Conservation (phyloP, 2,329 filamentous ascomycete genomes). For the Ophiostoma piceae region DNA sequence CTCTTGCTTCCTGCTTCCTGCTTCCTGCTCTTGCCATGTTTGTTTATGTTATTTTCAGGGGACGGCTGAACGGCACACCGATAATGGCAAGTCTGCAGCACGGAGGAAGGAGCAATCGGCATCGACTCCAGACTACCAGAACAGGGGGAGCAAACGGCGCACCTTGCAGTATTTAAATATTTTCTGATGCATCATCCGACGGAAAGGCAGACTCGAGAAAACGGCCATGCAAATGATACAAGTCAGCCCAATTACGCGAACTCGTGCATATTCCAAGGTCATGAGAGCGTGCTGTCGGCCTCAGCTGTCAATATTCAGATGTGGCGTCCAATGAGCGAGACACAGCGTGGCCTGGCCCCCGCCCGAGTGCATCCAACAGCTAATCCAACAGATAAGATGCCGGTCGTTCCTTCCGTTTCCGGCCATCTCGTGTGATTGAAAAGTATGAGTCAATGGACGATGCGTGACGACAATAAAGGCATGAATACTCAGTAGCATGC, state of each 20-base stretch:
- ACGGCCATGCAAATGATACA: background rate
- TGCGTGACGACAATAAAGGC: too few species aligned
- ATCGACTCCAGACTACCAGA: background rate
- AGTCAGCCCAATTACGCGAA: background rate
- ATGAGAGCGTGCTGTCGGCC: background rate
- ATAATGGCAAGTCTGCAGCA: background rate
- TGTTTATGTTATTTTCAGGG: too few species aligned
- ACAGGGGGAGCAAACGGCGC: background rate
- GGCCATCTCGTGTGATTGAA: background rate
- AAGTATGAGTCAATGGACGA: background rate
- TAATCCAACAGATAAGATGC: background rate
- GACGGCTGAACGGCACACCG: background rate
- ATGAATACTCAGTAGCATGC: too few species aligned
- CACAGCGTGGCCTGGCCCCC: background rate
- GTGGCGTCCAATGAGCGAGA: slow-evolving; percentile 3
- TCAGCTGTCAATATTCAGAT: background rate
- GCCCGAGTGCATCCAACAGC: background rate
- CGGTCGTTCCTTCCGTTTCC: background rate
- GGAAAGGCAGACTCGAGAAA: background rate
- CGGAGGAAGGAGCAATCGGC: background rate
- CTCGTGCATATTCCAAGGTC: background rate
- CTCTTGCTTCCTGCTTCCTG: too few species aligned
- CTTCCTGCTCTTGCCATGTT: background rate
- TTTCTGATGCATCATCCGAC: background rate
- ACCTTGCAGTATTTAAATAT: background rate